A percentile compares a stretch with the other conserved stretches of the same genome.
These are phyloP conservation scores for Neurospora discreta DNA, from an alignment of 495 filamentous ascomycete species.

Conservation along the genomic window DNA sequence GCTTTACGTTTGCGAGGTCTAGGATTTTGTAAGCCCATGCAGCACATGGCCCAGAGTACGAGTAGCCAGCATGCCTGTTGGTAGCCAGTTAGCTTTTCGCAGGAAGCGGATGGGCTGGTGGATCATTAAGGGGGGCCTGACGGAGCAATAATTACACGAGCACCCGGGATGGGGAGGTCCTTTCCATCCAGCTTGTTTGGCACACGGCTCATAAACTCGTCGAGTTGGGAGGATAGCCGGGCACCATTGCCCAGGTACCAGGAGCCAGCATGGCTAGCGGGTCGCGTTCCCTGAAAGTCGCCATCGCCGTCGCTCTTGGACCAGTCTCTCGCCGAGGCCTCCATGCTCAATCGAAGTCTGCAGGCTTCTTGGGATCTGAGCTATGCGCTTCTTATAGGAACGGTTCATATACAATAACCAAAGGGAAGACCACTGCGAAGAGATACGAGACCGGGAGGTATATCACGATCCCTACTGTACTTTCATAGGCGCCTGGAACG, in stretches of 20 bases:
- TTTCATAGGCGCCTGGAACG: not conserved
- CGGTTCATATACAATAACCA: not conserved
- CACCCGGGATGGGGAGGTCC: conserved; percentile 59
- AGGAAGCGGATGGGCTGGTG: not conserved
- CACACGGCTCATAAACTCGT: conserved; percentile 67
- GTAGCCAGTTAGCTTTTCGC: not conserved
- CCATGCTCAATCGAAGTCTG: not conserved
- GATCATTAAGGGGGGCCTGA: conserved; percentile 38
- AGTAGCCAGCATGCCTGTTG: conserved; percentile 83
- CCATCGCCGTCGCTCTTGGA: not conserved
- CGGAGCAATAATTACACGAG: conserved; percentile 91
- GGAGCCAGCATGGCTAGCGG: conserved; percentile 48
- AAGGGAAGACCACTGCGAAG: not conserved
- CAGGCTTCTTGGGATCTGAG: not conserved
- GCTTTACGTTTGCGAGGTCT: conserved; percentile 70
- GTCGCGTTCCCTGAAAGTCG: conserved; percentile 32
- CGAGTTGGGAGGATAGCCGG: conserved; percentile 58
- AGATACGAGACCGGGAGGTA: not conserved
- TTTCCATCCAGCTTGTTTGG: conserved; percentile 48
- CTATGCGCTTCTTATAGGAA: not conserved
- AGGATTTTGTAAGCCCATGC: conserved; percentile 91
- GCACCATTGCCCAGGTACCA: conserved; percentile 67
- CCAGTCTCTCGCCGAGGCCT: not conserved
- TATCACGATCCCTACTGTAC: not conserved
- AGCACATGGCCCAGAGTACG: conserved; percentile 87